Percentiles rank a stretch among this genome's conserved stretches.
Evolutionary conservation across 345 rosid genomes (phyloP).

Genomic region (Noccaea caerulescens): DNA sequence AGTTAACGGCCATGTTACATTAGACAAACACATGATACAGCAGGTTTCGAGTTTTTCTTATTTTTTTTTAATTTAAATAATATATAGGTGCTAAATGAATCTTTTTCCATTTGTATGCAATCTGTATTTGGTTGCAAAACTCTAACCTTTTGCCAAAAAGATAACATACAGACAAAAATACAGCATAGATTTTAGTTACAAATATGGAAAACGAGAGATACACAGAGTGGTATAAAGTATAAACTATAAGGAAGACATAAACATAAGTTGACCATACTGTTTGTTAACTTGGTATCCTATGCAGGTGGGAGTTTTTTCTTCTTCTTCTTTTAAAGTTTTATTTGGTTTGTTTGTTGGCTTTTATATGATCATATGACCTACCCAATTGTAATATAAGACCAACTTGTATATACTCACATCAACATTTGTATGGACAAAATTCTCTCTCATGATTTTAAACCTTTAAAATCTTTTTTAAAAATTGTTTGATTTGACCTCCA

Average conservation of each 20-base stretch:
- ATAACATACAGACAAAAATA: slow-evolving; percentile 17
- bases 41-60: not conserved
- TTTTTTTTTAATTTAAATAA: not conserved
- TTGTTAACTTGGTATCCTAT: slow-evolving; percentile 42
- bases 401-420: slow-evolving; percentile 17
- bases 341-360: slow-evolving; percentile 7
- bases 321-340: not conserved
- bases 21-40: not conserved
- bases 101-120: not conserved
- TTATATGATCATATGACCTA: slow-evolving; percentile 24
- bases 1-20: slow-evolving; percentile 9
- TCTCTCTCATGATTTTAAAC: not conserved
- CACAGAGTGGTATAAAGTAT: slow-evolving; percentile 24
- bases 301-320: slow-evolving; percentile 30
- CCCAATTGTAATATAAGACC: slow-evolving; percentile 18
- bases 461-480: not conserved
- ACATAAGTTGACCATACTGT: slow-evolving; percentile 47
- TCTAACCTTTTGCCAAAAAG: slow-evolving; percentile 2
- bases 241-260: slow-evolving; percentile 12
- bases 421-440: slow-evolving; percentile 8
- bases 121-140: slow-evolving; percentile 12
- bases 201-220: slow-evolving; percentile 31
- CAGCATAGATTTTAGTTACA: not conserved
- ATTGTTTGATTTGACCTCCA: not conserved
- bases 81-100: not conserved